Evolutionary conservation across 345 rosid species (phyloP), one percentile per base, ranked within the genome.

Genomic region (Pistacia vera): DNA sequence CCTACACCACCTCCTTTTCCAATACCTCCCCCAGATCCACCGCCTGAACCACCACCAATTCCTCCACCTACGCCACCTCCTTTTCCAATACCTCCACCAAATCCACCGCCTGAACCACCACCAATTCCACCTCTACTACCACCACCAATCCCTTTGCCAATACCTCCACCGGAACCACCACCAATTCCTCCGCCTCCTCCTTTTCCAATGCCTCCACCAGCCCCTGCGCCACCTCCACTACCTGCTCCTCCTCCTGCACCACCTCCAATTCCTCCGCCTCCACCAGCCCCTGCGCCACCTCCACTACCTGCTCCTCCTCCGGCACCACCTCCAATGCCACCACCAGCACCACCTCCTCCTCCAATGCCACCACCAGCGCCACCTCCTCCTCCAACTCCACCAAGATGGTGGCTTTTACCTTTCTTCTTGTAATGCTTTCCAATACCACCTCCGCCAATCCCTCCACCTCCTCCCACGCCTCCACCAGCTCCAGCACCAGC

Each of bases 121-220:
- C 78, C 84, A 54, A 18, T 33, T 2, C 71, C 70, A 11, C 30
- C 44, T n/a, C 75, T 78, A n/a, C 75, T 75, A n/a, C 74, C 77
- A 1, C n/a, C 49, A 2, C 75, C 78, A 2, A 67, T 56, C 12
- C 69, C 78, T 4, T 28, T 68, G 1, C 64, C 73, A 4, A 28
- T 57, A 1, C 74, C 70, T 0, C 74, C 70, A 4, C 74, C 81
- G 1, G 17, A 17, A 0, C 78, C 81, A 1, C 73, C 77, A 3
- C 59, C 76, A 2, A 8, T 65, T 8, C 79, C 77, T 4, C 66
- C 73, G 0, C 67, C 41, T 5, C 13, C 66, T 3, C 70, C 69
- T 8, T 77, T 58, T 0, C 73, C 75, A n/a, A 28, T 57, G 8
- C 76, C 82, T 0, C 75, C 72, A 2, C 62, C 70, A 1, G 70